Evolutionary conservation across 2,329 filamentous ascomycete species (phyloP).

Genomic region (Diaporthe vaccinii): DNA sequence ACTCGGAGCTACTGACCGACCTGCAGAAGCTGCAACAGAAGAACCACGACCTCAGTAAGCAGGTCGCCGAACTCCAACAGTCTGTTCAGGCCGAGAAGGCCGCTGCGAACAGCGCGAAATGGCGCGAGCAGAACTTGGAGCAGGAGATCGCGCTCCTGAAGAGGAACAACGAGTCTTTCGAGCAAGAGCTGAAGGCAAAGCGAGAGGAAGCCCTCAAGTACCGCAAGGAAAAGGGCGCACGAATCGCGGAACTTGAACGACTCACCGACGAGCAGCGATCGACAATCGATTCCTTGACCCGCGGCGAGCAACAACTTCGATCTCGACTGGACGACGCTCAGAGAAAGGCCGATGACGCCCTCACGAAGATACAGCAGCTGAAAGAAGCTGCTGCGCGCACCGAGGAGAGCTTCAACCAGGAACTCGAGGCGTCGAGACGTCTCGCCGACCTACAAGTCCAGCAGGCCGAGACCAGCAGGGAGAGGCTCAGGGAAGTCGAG

Average conservation of each 20-base stretch:
- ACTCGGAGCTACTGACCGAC: slow-evolving; percentile 88
- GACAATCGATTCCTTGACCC: slow-evolving; percentile 81
- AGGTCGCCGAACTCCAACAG: slow-evolving; percentile 86
- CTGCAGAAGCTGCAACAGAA: slow-evolving; percentile 91
- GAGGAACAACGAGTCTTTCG: slow-evolving; percentile 93
- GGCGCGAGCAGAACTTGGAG: slow-evolving; percentile 89
- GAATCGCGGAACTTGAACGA: slow-evolving; percentile 89
- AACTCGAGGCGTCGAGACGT: slow-evolving; percentile 84
- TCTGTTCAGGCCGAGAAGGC: slow-evolving; percentile 86
- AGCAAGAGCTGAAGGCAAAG: slow-evolving; percentile 92
- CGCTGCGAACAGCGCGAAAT: slow-evolving; percentile 84
- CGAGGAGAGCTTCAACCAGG: slow-evolving; percentile 89
- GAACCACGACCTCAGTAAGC: slow-evolving; percentile 84
- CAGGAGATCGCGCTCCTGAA: slow-evolving; percentile 92
- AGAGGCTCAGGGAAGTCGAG: slow-evolving; percentile 79
- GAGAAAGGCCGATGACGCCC: slow-evolving; percentile 86
- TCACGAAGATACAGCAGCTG: slow-evolving; percentile 85
- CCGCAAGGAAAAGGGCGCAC: slow-evolving; percentile 93
- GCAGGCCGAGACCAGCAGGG: slow-evolving; percentile 78
- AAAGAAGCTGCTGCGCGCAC: slow-evolving; percentile 85
- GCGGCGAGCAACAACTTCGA: slow-evolving; percentile 84
- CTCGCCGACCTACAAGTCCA: slow-evolving; percentile 87
- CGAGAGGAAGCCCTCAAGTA: slow-evolving; percentile 88
- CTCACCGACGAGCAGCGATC: slow-evolving; percentile 87
- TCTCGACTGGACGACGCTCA: slow-evolving; percentile 86